phyloP scores from a whole-genome alignment of 495 filamentous ascomycete genomes.

The Penicillium waksmanii region DNA sequence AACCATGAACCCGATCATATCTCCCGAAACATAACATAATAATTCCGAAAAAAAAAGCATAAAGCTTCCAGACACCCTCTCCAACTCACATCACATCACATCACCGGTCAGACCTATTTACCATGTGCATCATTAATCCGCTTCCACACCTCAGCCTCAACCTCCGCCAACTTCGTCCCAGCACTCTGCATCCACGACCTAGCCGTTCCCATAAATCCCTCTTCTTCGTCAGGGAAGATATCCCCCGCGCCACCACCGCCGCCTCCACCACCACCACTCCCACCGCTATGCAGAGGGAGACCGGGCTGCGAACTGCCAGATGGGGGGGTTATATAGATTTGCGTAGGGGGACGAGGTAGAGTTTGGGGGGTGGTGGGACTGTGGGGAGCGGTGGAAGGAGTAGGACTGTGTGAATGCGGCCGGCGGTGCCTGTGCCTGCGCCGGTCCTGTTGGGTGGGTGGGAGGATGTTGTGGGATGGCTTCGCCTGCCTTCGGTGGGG shows the following conservation, averaged over 20 bases:
- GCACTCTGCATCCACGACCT: slow-evolving; percentile 64
- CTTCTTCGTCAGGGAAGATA: slow-evolving; percentile 43
- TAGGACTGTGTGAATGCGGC: slow-evolving; percentile 23
- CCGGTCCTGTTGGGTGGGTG: slow-evolving; percentile 10
- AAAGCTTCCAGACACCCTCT: too few species aligned
- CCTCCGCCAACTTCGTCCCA: slow-evolving; percentile 62
- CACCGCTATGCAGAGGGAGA: slow-evolving; percentile 31
- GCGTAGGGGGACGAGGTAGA: slow-evolving; percentile 47
- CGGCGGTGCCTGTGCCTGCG: slow-evolving; percentile 35
- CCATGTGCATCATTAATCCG: slow-evolving; percentile 58
- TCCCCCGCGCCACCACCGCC: slow-evolving; percentile 24
- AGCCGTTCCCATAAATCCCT: slow-evolving; percentile 56
- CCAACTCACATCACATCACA: too few species aligned
- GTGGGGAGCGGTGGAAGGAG: slow-evolving; percentile 19
- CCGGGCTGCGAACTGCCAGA: slow-evolving; percentile 17
- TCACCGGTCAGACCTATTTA: slow-evolving; percentile 9
- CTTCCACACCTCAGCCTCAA: slow-evolving; percentile 74
- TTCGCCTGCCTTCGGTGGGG: slow-evolving; percentile 59
- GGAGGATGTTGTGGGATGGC: slow-evolving; percentile 33
- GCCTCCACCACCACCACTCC: not conserved
- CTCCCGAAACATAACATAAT: too few species aligned
- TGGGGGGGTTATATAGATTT: slow-evolving; percentile 57
- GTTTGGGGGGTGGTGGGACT: slow-evolving; percentile 33
- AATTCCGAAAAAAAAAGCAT: too few species aligned
- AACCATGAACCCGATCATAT: too few species aligned